phyloP scores from a whole-genome alignment of 257 asterid genomes.

The Nicotiana tomentosiformis region DNA sequence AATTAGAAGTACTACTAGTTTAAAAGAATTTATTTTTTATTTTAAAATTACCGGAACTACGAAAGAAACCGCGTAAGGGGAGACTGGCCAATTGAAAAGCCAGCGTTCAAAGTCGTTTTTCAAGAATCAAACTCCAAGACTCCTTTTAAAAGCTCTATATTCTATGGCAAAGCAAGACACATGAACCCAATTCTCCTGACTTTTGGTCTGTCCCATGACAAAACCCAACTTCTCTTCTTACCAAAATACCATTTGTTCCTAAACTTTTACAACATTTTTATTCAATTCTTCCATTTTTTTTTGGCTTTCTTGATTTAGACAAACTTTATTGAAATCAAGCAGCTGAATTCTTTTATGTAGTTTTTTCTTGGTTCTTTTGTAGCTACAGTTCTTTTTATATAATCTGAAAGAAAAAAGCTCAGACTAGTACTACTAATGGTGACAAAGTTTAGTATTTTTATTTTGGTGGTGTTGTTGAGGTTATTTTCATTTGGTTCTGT shows the following conservation, averaged over 20 bases:
- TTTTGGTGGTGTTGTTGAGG: slow-evolving; percentile 25
- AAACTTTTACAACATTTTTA: not conserved
- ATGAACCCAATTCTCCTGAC: not conserved
- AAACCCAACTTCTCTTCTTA: not conserved
- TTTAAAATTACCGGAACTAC: not conserved
- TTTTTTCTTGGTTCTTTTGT: not conserved
- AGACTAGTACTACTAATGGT: not conserved
- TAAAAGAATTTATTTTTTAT: too few species aligned
- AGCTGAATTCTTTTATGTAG: not conserved
- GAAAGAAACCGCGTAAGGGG: not conserved
- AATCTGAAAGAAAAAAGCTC: not conserved
- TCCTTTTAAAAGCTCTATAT: not conserved
- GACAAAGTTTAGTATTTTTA: not conserved
- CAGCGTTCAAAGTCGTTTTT: not conserved
- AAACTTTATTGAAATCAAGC: not conserved
- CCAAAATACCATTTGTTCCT: not conserved
- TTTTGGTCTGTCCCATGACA: not conserved
- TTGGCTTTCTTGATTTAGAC: not conserved
- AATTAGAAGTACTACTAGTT: too few species aligned
- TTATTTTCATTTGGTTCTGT: slow-evolving; percentile 22
- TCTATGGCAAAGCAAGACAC: not conserved
- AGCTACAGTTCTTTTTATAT: too few species aligned
- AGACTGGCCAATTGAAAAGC: not conserved
- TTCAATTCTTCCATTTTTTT: not conserved
- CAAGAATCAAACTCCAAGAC: not conserved